Percentiles rank a stretch among this genome's conserved stretches.
Evolutionary conservation across 164 flowering plant genomes (phyloP).

Genomic region (Pachysandra terminalis): DNA sequence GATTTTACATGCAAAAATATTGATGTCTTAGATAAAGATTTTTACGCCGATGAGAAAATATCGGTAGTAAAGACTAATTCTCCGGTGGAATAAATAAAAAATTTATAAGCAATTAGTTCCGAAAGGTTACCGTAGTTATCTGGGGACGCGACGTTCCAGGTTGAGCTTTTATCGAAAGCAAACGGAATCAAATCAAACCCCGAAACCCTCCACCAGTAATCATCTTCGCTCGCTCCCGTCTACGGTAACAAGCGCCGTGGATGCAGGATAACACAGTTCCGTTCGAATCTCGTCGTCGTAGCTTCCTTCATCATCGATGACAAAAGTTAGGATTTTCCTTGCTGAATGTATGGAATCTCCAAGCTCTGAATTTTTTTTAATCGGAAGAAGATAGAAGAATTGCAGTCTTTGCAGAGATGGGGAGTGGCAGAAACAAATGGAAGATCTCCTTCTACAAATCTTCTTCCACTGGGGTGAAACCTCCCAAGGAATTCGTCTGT

Average conservation of each 20-base stretch:
- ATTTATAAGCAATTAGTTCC: no score
- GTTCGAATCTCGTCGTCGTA: not conserved
- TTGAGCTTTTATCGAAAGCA: not conserved
- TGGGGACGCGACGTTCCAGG: no score
- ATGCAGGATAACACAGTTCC: not conserved
- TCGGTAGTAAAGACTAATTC: no score
- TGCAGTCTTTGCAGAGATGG: slow-evolving; percentile 13
- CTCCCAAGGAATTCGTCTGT: slow-evolving; percentile 74
- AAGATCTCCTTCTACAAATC: slow-evolving; percentile 34
- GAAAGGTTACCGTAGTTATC: no score
- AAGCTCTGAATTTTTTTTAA: not conserved
- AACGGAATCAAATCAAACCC: not conserved
- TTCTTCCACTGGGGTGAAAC: slow-evolving; percentile 8
- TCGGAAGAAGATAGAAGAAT: not conserved
- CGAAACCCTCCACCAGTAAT: not conserved
- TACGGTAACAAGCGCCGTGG: not conserved
- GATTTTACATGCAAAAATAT: no score
- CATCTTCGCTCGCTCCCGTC: not conserved
- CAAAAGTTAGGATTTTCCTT: no score
- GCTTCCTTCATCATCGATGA: not conserved
- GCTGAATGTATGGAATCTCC: not conserved
- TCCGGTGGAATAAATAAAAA: no score
- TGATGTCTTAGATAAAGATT: no score
- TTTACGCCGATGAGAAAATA: no score
- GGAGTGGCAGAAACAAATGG: slow-evolving; percentile 50